phyloP scores from a whole-genome alignment of 805 yeast species.

The Torulaspora gathmanii region DNA sequence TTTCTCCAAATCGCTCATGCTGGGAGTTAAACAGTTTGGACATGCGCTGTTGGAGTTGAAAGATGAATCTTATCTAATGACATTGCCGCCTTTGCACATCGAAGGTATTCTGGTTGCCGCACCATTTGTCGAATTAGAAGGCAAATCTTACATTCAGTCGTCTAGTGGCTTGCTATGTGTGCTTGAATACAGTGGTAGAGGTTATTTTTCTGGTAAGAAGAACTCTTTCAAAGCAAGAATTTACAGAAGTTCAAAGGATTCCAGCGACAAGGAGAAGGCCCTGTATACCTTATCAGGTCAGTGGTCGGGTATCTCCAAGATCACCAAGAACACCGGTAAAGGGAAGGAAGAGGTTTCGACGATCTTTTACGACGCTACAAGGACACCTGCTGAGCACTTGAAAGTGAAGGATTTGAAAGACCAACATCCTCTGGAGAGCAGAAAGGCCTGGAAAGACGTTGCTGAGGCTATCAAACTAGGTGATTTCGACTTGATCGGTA shows the following conservation, averaged over 20 bases:
- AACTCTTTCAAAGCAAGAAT: conserved; percentile 86
- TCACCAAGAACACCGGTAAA: conserved; percentile 46
- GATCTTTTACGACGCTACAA: conserved; percentile 60
- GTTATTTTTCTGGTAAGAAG: conserved; percentile 93
- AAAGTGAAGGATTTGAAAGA: conserved; percentile 74
- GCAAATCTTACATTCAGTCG: conserved; percentile 76
- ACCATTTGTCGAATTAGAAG: conserved; percentile 93
- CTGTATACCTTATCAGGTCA: conserved; percentile 81
- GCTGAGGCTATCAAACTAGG: conserved; percentile 79
- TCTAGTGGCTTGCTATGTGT: conserved; percentile 70
- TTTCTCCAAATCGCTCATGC: conserved; percentile 66
- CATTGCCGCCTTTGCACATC: conserved; percentile 92
- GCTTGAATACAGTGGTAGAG: conserved; percentile 84
- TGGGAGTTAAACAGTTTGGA: conserved; percentile 87
- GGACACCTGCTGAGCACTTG: conserved; percentile 49
- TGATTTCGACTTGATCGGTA: conserved; percentile 68
- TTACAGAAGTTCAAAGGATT: conserved; percentile 48
- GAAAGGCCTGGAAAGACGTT: conserved; percentile 86
- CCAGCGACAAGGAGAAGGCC: conserved; percentile 55
- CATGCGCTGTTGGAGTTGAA: conserved; percentile 72
- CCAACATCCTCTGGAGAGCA: conserved; percentile 76
- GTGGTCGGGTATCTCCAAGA: conserved; percentile 78
- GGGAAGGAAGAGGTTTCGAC: conserved; percentile 39
- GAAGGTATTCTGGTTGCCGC: conserved; percentile 89
- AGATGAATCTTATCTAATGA: conserved; percentile 66